Conservation (phyloP, 1,139 yeast species). For the Lodderomyces parapsilosis region DNA sequence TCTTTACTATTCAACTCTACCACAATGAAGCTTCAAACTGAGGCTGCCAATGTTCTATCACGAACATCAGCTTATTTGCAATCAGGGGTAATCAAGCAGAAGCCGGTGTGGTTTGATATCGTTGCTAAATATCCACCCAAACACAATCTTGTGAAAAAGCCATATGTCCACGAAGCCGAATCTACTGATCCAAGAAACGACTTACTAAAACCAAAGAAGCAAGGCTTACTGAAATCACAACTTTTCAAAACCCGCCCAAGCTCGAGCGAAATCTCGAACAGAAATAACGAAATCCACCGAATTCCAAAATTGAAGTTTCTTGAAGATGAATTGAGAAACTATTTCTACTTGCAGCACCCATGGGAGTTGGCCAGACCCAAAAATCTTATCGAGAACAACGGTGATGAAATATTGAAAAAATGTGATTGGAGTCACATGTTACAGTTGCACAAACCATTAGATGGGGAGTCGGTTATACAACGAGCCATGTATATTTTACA, state of each 20-base stretch:
- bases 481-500: constrained; percentile 73
- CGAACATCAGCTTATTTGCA: constrained; percentile 71
- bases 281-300: constrained; percentile 39
- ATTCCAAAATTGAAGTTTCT: constrained; percentile 66
- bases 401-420: constrained; percentile 44
- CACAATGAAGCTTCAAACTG: constrained; percentile 63
- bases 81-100: constrained; percentile 60
- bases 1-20: constrained; percentile 5
- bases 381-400: constrained; percentile 71
- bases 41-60: constrained; percentile 71
- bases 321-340: constrained; percentile 79
- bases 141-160: constrained; percentile 53
- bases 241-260: constrained; percentile 48
- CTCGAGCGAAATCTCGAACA: constrained; percentile 22
- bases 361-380: constrained; percentile 98
- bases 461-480: constrained; percentile 93
- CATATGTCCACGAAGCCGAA: constrained; percentile 23
- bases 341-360: constrained; percentile 91
- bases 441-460: constrained; percentile 72
- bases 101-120: constrained; percentile 87
- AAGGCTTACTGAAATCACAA: constrained; percentile 19
- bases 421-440: constrained; percentile 78
- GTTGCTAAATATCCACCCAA: constrained; percentile 80
- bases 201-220: constrained; percentile 1
- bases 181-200: constrained; percentile 21